phyloP scores from a whole-genome alignment of 1,284 basidiomycete species.

The Ceratobasidium sp. region DNA sequence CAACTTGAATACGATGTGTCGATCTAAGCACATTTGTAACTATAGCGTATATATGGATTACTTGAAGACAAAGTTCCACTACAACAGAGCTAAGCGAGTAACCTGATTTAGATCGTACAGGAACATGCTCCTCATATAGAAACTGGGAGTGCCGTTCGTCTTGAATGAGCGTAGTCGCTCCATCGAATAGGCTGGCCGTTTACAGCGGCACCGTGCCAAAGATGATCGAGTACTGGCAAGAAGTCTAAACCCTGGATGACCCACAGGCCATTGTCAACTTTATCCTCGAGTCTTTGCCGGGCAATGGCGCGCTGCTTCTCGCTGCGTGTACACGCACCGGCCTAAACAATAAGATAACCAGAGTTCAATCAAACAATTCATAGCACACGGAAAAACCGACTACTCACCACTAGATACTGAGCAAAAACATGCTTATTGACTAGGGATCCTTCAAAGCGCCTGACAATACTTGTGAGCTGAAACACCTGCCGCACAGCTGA shows the following conservation, averaged over 20 bases:
- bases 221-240: conserved; percentile 10
- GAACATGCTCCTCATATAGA: not conserved
- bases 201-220: conserved; percentile 25
- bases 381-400: not conserved
- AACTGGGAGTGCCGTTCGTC: not conserved
- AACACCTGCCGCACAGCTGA: conserved; percentile 23
- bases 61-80: too few species aligned
- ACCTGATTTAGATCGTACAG: too few species aligned
- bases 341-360: not conserved
- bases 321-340: conserved; percentile 18
- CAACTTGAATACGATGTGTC: too few species aligned
- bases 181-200: conserved; percentile 23
- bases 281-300: not conserved
- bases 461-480: conserved; percentile 7
- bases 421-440: not conserved
- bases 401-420: conserved; percentile 24
- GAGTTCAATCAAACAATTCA: not conserved
- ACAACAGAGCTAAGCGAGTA: too few species aligned
- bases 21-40: too few species aligned
- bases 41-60: too few species aligned
- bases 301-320: conserved; percentile 11
- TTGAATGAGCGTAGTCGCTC: conserved; percentile 7
- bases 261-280: not conserved
- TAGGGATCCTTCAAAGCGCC: not conserved
- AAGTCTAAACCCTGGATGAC: not conserved